Percentiles rank a stretch among this genome's conserved stretches.
Conservation (phyloP, 305 asterid species). For the Fraxinus dipetala region DNA sequence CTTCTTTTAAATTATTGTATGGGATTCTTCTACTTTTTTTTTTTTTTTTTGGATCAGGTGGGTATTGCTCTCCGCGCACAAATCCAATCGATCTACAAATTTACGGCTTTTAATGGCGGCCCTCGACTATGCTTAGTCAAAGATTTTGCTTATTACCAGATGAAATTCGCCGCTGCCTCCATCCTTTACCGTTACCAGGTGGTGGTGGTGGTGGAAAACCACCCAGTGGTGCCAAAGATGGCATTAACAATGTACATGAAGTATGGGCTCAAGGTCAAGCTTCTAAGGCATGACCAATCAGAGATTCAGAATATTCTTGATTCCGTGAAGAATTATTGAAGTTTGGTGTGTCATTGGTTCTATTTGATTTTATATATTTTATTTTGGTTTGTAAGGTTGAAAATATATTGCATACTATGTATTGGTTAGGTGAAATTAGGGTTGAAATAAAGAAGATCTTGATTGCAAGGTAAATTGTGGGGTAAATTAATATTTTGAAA, state of each 20-base stretch:
- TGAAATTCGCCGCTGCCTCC: conserved; percentile 85
- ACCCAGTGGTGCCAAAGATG: conserved; percentile 71
- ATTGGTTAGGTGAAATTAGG: neutral
- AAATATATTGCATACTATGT: neutral
- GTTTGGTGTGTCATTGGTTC: neutral
- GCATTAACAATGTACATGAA: conserved; percentile 88
- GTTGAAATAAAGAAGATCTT: neutral
- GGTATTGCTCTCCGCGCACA: too few relatives aligned
- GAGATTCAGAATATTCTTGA: neutral
- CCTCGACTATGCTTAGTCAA: conserved; percentile 89
- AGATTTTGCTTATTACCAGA: conserved; percentile 89
- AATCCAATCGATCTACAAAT: conserved; percentile 27
- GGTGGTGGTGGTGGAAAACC: conserved; percentile 44
- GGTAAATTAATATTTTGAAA: neutral
- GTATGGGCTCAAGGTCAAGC: conserved; percentile 63
- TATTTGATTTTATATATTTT: neutral
- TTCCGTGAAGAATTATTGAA: neutral
- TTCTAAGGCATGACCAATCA: conserved; percentile 38
- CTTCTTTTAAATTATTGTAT: too few relatives aligned
- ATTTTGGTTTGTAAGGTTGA: neutral
- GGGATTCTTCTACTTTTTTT: too few relatives aligned
- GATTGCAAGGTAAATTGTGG: neutral
- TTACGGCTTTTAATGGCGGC: conserved; percentile 89
- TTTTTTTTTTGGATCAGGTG: too few relatives aligned
- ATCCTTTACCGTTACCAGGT: conserved; percentile 53